Base-by-base conservation (phyloP, 164 flowering plant species). In the Berberis vulgaris region DNA sequence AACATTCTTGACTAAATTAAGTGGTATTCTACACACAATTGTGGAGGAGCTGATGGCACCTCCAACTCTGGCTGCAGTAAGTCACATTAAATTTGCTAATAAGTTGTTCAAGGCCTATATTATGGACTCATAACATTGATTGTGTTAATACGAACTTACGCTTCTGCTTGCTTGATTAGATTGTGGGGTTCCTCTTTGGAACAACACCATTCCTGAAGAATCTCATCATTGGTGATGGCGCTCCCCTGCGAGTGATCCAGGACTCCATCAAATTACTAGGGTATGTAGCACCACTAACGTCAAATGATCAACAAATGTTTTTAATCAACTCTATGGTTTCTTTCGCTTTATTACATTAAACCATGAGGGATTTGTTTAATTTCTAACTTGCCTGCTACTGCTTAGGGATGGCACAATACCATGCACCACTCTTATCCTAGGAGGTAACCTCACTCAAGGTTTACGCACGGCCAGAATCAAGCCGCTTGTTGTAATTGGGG, bases 371-470 rank as follows among this genome's bases (percentile, higher is more conserved):
- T 26, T 26, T 26, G 26, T 26, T 26, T 26, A 26, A 26, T 26
- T 26, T 26, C 26, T 26, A 26, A 26, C 26, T 26, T 26, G 26
- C 26, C 26, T 26, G 26, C 26, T 26, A 26, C 26, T 26, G 26
- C 26, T 26, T 67, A 94, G 99, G 73, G 84, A 83, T 54, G 97
- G 86, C 64, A 84, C 97, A 39, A 89, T 89, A 62, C 97, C 99
- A 41, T 84, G 96, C 67, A 86, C 85, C 73, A 91, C 89, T 40
- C 91, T 95, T 43, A 91, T 95, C 50, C 82, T 91, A 2, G 97
- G 99, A 49, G 99, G 94, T 70, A 95, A 95, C 72, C 91, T 95
- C 41, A 78, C 75, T 49, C 84, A 83, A 82, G 99, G 98, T 26
- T 26, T 26, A 26, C 26, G 26, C 26, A 26, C 26, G 26, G 26